Percentiles rank a stretch among this genome's conserved stretches.
phyloP scores from a whole-genome alignment of 352 stramenopile species.

The Pythium utonaiense region DNA sequence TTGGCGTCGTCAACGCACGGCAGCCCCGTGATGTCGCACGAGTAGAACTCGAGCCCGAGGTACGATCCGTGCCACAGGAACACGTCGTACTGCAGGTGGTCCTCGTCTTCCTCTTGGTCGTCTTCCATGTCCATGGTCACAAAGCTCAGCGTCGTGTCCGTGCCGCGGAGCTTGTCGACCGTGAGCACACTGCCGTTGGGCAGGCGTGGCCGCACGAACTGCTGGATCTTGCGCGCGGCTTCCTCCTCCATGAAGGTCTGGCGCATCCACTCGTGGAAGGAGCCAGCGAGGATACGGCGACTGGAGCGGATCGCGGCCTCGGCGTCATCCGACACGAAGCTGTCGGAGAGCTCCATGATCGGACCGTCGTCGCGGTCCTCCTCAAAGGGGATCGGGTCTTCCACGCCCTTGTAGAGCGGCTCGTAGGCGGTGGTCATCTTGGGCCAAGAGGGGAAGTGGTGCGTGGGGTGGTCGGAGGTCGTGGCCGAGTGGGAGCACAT shows the following conservation, averaged over 20 bases:
- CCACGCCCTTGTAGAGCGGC: slow-evolving; percentile 11
- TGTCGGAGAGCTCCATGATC: slow-evolving; percentile 5
- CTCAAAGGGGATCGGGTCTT: slow-evolving; percentile 15
- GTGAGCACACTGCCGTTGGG: neutral
- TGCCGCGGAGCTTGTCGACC: slow-evolving; percentile 13
- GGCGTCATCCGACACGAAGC: slow-evolving; percentile 11
- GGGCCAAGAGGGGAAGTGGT: slow-evolving; percentile 16
- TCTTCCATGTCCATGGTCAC: slow-evolving; percentile 28
- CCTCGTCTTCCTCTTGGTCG: slow-evolving; percentile 28
- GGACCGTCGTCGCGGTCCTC: slow-evolving; percentile 5
- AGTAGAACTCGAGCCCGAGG: slow-evolving; percentile 44
- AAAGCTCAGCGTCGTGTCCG: slow-evolving; percentile 21
- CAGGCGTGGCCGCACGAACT: slow-evolving; percentile 28
- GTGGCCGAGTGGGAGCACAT: slow-evolving; percentile 8
- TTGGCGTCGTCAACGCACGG: slow-evolving; percentile 48
- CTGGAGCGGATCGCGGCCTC: slow-evolving; percentile 10
- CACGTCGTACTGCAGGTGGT: slow-evolving; percentile 44
- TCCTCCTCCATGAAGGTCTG: slow-evolving; percentile 31
- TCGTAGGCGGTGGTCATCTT: slow-evolving; percentile 13
- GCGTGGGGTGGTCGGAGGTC: slow-evolving; percentile 1
- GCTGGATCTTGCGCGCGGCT: slow-evolving; percentile 33
- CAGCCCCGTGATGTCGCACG: slow-evolving; percentile 45
- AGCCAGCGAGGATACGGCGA: slow-evolving; percentile 15
- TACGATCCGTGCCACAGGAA: slow-evolving; percentile 59
- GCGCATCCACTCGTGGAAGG: slow-evolving; percentile 33